Evolutionary conservation across 495 filamentous ascomycete species (phyloP).

Genomic region (Hyaloscypha hepaticicola): DNA sequence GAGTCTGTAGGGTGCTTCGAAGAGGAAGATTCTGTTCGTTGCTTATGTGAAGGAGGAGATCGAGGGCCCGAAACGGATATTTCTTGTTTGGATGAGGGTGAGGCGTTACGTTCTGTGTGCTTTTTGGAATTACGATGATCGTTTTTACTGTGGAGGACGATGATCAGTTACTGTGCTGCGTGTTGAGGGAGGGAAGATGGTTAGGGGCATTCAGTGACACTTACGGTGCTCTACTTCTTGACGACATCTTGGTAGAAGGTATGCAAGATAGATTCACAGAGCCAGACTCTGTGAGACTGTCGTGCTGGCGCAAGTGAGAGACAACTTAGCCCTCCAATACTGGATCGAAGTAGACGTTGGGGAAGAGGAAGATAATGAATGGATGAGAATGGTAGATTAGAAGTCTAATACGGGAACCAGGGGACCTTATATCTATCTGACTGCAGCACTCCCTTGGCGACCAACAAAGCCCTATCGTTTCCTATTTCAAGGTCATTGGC

Average conservation of each 20-base stretch:
- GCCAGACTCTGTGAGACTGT: conserved; percentile 2
- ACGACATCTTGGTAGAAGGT: conserved; percentile 11
- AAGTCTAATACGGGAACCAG: neutral
- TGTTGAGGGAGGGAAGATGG: neutral
- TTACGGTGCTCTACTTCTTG: conserved; percentile 5
- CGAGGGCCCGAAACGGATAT: neutral
- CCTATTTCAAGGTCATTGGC: conserved; percentile 3
- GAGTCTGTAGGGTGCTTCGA: conserved; percentile 5
- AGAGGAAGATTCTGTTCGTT: neutral
- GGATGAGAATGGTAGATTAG: neutral
- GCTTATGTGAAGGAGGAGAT: neutral
- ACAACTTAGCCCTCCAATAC: neutral
- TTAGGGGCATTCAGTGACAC: neutral
- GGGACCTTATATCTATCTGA: conserved; percentile 1
- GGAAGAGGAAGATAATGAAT: neutral
- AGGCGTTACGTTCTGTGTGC: neutral
- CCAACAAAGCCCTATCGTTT: neutral
- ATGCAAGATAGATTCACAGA: neutral
- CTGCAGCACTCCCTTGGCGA: neutral
- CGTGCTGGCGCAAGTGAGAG: neutral
- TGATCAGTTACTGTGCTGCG: neutral
- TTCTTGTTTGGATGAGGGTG: conserved; percentile 5
- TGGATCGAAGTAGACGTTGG: neutral
- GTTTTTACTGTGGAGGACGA: conserved; percentile 7
- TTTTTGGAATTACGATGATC: conserved; percentile 11